Percentiles rank a stretch among this genome's conserved stretches.
Conservation (phyloP, 345 rosid genomes). For the Iberis pinnata region DNA sequence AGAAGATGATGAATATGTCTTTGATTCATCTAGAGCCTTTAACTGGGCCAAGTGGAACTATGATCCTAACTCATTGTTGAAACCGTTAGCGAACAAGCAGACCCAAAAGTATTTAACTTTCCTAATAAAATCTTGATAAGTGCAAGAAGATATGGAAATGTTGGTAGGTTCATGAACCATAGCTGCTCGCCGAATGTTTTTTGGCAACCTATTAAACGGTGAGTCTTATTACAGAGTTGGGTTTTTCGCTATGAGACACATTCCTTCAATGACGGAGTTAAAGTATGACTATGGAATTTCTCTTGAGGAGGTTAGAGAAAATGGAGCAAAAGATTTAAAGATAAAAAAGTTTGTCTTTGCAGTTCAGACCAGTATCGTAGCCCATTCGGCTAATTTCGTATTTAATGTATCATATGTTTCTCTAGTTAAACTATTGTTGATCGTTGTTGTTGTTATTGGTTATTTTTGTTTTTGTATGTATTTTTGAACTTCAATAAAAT, state of each 20-base stretch:
- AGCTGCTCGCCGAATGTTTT: conserved; percentile 37
- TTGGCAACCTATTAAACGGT: conserved; percentile 53
- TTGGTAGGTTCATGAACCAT: conserved; percentile 79
- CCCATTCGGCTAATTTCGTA: conserved; percentile 26
- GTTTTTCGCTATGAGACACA: conserved; percentile 35
- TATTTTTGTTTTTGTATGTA: too few species aligned
- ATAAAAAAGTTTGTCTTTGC: conserved; percentile 45
- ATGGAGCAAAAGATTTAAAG: background rate
- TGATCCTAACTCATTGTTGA: too few species aligned
- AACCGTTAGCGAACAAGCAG: conserved; percentile 8
- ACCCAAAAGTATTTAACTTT: conserved; percentile 23
- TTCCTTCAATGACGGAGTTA: conserved; percentile 48
- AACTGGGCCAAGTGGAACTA: conserved; percentile 16
- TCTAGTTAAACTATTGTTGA: background rate
- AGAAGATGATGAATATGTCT: conserved; percentile 35
- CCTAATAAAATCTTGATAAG: conserved; percentile 42
- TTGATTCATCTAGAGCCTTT: conserved; percentile 41
- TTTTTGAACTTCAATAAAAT: too few species aligned
- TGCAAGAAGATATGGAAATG: conserved; percentile 52
- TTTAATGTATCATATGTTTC: background rate
- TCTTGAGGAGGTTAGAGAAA: conserved; percentile 5
- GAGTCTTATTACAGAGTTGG: conserved; percentile 25
- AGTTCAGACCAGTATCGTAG: conserved; percentile 46
- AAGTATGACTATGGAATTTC: conserved; percentile 42
- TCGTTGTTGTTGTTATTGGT: background rate